These are phyloP conservation scores for Starmerella bacillaris DNA, from an alignment of 805 yeast species.

Conservation along the genomic window DNA sequence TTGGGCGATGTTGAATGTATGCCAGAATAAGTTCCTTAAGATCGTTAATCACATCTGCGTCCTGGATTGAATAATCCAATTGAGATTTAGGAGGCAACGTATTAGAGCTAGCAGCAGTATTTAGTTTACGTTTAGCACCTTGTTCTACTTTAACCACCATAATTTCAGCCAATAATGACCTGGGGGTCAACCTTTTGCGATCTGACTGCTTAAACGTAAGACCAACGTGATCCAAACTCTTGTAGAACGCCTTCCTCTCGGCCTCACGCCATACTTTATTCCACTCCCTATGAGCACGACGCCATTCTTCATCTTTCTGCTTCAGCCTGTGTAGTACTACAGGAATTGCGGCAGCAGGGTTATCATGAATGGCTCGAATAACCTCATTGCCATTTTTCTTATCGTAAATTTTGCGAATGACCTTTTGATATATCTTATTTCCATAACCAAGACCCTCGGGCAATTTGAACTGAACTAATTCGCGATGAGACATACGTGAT, in stretches of 20 bases:
- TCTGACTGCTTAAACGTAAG: slow-evolving; percentile 93
- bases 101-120: slow-evolving; percentile 27
- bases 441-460: slow-evolving; percentile 91
- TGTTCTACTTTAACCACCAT: slow-evolving; percentile 86
- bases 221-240: slow-evolving; percentile 88
- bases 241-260: slow-evolving; percentile 85
- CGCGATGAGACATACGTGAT: slow-evolving; percentile 82
- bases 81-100: slow-evolving; percentile 73
- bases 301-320: slow-evolving; percentile 98
- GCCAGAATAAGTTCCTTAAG: slow-evolving; percentile 47
- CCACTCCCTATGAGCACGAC: slow-evolving; percentile 95
- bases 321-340: slow-evolving; percentile 79
- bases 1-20: slow-evolving; percentile 48
- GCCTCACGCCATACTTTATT: slow-evolving; percentile 97
- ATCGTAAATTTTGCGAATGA: slow-evolving; percentile 79
- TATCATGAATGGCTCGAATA: slow-evolving; percentile 84
- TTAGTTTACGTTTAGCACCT: slow-evolving; percentile 67
- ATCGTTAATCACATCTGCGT: slow-evolving; percentile 54
- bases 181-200: slow-evolving; percentile 74
- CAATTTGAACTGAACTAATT: slow-evolving; percentile 64
- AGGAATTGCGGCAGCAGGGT: slow-evolving; percentile 90
- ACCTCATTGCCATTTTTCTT: slow-evolving; percentile 92
- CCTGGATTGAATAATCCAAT: slow-evolving; percentile 44
- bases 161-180: slow-evolving; percentile 78
- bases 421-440: slow-evolving; percentile 86